These are phyloP conservation scores for Drechmeria coniospora DNA, from an alignment of 2,329 filamentous ascomycete species.

Conservation along the genomic window DNA sequence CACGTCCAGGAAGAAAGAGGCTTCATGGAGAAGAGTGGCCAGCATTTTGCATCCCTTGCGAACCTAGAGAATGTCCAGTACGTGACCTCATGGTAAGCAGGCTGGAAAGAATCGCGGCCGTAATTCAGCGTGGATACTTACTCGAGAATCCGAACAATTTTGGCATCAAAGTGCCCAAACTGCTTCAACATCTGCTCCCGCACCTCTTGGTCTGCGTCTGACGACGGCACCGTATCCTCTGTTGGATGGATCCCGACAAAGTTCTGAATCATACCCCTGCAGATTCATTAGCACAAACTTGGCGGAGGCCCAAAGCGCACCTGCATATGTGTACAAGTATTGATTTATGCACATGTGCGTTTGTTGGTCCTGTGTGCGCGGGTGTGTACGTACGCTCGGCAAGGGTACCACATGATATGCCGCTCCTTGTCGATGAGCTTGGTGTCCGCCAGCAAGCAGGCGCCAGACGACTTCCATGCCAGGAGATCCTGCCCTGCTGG, in stretches of 20 bases:
- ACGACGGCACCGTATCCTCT: neutral
- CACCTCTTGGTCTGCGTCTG: neutral
- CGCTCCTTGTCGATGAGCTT: slow-evolving; percentile 1
- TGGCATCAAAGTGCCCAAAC: slow-evolving; percentile 3
- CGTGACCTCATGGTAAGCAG: too few relatives aligned
- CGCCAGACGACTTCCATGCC: slow-evolving; percentile 1
- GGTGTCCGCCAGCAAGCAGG: slow-evolving; percentile 2
- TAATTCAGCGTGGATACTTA: neutral
- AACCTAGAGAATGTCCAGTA: slow-evolving; percentile 1
- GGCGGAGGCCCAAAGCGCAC: neutral
- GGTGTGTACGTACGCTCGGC: slow-evolving; percentile 1
- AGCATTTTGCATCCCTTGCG: neutral
- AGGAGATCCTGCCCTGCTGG: neutral
- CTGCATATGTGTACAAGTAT: too few relatives aligned
- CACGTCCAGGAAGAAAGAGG: slow-evolving; percentile 2
- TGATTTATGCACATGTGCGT: too few relatives aligned
- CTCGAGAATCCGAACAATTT: slow-evolving; percentile 1
- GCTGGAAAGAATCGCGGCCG: too few relatives aligned
- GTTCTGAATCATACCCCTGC: slow-evolving; percentile 3
- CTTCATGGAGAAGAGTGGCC: slow-evolving; percentile 3
- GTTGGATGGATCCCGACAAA: slow-evolving; percentile 3
- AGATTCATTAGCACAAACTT: neutral
- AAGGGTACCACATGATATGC: slow-evolving; percentile 4
- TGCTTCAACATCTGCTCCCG: slow-evolving; percentile 2
- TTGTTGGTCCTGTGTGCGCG: too few relatives aligned